Evolutionary conservation across 805 yeast genomes (phyloP).

Genomic region (Yueomyces sinensis): DNA sequence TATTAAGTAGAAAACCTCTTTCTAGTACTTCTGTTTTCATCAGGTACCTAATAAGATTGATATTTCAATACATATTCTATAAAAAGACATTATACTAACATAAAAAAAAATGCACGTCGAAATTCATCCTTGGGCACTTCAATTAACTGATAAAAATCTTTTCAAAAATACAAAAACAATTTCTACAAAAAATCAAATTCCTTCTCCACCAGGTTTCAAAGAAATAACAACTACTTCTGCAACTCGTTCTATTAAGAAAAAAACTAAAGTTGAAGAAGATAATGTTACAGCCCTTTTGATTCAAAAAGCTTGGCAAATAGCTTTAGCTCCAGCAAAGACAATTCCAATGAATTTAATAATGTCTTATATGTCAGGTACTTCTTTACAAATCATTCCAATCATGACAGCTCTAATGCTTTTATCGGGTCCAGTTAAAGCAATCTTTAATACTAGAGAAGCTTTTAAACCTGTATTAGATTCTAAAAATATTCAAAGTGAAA

Average conservation of each 20-base stretch:
- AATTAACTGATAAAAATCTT: slow-evolving; percentile 4
- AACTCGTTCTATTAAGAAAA: not conserved
- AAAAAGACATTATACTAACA: too few relatives aligned
- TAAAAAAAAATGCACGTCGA: not conserved
- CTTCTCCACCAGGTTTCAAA: slow-evolving; percentile 19
- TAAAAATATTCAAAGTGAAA: slow-evolving; percentile 11
- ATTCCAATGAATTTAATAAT: slow-evolving; percentile 85
- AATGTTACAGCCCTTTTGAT: slow-evolving; percentile 10
- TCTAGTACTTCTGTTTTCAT: too few relatives aligned
- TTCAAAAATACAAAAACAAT: slow-evolving; percentile 4
- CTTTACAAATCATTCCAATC: slow-evolving; percentile 80
- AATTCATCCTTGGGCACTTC: slow-evolving; percentile 8
- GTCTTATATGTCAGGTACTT: slow-evolving; percentile 88
- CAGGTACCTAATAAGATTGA: too few relatives aligned
- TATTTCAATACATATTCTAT: too few relatives aligned
- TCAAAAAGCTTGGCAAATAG: slow-evolving; percentile 78
- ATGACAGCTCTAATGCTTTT: slow-evolving; percentile 81
- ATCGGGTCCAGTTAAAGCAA: slow-evolving; percentile 63
- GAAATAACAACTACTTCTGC: not conserved
- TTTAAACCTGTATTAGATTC: slow-evolving; percentile 32
- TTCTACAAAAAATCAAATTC: slow-evolving; percentile 3
- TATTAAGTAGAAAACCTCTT: too few relatives aligned
- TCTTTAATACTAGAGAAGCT: slow-evolving; percentile 40
- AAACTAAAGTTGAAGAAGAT: slow-evolving; percentile 2
- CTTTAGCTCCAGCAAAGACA: slow-evolving; percentile 66